phyloP scores from a whole-genome alignment of 768 basidiomycete species.

The Leccinum rimulosum region DNA sequence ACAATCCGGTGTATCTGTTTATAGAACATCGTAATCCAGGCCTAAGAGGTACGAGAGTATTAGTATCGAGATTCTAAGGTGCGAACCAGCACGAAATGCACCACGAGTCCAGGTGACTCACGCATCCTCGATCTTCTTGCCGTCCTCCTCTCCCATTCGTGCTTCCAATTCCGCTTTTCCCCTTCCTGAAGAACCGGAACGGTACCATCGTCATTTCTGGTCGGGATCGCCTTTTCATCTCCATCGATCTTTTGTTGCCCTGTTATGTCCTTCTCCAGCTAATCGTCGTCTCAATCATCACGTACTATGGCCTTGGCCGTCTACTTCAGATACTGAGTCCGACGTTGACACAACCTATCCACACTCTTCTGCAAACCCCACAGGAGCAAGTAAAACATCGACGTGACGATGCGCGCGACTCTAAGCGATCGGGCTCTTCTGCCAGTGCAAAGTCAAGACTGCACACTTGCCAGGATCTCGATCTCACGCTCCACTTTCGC shows the following conservation, averaged over 20 bases:
- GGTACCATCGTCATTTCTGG: neutral
- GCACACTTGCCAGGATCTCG: too few species aligned
- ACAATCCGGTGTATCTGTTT: too few species aligned
- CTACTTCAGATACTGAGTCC: neutral
- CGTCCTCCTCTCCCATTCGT: slow-evolving; percentile 23
- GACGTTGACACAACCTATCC: too few species aligned
- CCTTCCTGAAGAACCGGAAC: neutral
- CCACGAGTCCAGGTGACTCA: slow-evolving; percentile 36
- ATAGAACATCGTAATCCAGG: too few species aligned
- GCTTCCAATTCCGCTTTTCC: neutral
- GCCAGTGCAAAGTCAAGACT: too few species aligned
- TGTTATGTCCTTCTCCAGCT: neutral
- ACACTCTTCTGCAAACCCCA: too few species aligned
- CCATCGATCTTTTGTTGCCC: neutral
- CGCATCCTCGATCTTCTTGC: slow-evolving; percentile 61
- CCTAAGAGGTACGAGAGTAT: too few species aligned
- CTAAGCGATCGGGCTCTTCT: too few species aligned
- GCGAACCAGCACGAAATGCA: slow-evolving; percentile 7
- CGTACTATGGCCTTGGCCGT: slow-evolving; percentile 16
- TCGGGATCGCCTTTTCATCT: neutral
- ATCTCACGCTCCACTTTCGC: too few species aligned
- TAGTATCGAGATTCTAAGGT: too few species aligned
- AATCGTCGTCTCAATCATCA: slow-evolving; percentile 56
- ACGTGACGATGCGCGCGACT: too few species aligned
- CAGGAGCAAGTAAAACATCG: too few species aligned